phyloP scores from a whole-genome alignment of 495 filamentous ascomycete genomes.

The Xylaria longipes region DNA sequence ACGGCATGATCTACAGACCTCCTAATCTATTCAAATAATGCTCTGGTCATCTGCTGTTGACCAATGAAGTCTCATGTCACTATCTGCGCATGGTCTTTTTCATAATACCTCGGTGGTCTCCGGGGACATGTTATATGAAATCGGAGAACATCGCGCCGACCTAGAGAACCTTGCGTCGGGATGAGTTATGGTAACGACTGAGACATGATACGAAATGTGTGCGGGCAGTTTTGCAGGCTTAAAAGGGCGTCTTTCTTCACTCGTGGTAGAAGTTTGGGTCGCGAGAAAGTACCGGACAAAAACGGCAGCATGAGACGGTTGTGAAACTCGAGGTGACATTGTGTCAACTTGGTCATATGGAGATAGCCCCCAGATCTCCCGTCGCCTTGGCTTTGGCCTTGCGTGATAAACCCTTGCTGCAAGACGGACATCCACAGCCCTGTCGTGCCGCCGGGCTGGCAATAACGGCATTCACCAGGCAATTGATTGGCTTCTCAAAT shows the following conservation, averaged over 20 bases:
- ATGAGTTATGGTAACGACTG: neutral
- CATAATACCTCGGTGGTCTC: neutral
- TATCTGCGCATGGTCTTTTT: neutral
- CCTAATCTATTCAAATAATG: conserved; percentile 18
- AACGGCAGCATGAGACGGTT: conserved; percentile 12
- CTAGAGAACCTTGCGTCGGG: neutral
- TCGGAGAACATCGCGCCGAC: neutral
- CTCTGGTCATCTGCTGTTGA: neutral
- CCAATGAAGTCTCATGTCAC: neutral
- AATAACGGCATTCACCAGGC: neutral
- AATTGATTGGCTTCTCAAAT: neutral
- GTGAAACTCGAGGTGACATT: conserved; percentile 6
- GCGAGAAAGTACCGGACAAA: neutral
- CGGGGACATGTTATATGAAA: neutral
- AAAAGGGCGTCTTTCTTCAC: neutral
- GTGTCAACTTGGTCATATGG: neutral
- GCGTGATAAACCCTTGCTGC: conserved; percentile 10
- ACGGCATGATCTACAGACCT: conserved; percentile 12
- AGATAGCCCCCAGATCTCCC: neutral
- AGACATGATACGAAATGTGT: neutral
- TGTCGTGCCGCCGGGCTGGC: neutral
- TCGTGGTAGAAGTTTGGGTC: neutral
- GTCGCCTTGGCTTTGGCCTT: conserved; percentile 11
- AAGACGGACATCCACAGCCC: neutral
- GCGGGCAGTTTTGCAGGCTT: neutral